Evolutionary conservation across 148 eudicot genomes (phyloP).

Genomic region (Spergularia bocconei): DNA sequence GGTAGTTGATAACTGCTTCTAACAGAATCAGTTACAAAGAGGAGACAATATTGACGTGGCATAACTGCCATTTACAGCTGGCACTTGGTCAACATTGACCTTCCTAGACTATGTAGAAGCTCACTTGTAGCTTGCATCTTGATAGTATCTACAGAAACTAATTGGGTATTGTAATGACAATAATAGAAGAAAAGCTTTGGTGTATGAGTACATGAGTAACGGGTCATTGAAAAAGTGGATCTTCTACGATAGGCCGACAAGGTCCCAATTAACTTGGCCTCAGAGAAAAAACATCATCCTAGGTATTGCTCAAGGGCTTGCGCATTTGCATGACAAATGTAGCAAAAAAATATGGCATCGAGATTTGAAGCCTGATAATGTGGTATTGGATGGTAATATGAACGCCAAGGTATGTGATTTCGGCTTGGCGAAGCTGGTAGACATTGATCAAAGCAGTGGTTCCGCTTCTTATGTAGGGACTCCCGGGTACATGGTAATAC

Average conservation of each 20-base stretch:
- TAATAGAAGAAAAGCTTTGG: neutral
- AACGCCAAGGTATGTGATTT: constrained; percentile 17
- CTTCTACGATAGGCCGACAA: neutral
- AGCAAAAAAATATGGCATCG: constrained; percentile 6
- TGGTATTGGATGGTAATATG: neutral
- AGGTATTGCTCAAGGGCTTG: constrained; percentile 17
- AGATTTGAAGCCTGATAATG: constrained; percentile 9
- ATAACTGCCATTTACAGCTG: too few relatives aligned
- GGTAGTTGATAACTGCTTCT: too few relatives aligned
- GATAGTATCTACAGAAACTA: too few relatives aligned
- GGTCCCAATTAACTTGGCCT: neutral
- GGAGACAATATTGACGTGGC: too few relatives aligned
- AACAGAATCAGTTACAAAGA: too few relatives aligned
- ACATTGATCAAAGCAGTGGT: constrained; percentile 6
- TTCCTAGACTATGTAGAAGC: too few relatives aligned
- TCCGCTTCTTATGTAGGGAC: neutral
- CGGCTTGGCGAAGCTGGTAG: constrained; percentile 8
- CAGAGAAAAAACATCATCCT: constrained; percentile 9
- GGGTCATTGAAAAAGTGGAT: constrained; percentile 16
- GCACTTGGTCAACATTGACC: too few relatives aligned
- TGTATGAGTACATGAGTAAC: constrained; percentile 17
- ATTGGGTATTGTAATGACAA: constrained; percentile 7
- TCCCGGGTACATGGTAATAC: constrained; percentile 1
- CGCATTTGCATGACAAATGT: constrained; percentile 16
- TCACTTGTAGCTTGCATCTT: too few relatives aligned